Evolutionary conservation across 345 rosid species (phyloP).

Genomic region (Eucalyptus cloeziana): DNA sequence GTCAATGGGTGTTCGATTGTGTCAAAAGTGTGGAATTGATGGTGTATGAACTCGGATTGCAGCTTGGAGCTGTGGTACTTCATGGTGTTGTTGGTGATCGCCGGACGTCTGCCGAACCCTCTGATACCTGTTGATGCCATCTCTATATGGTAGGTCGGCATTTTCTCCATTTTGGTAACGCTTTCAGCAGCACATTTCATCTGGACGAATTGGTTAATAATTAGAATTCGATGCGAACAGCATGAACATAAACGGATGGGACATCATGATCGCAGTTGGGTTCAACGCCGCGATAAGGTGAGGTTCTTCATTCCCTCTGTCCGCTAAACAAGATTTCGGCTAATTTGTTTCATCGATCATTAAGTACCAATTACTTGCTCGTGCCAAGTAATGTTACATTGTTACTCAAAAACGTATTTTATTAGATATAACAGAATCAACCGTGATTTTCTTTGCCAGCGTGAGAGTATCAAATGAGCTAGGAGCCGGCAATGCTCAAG

Average conservation of each 20-base stretch:
- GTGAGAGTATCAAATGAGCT: conserved; percentile 92
- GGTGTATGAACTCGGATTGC: neutral
- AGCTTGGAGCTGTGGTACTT: conserved; percentile 94
- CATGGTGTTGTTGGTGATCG: conserved; percentile 56
- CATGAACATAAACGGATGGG: conserved; percentile 88
- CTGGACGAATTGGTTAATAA: neutral
- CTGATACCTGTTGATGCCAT: conserved; percentile 76
- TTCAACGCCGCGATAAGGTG: conserved; percentile 93
- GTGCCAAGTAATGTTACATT: neutral
- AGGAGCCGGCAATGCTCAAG: conserved; percentile 58
- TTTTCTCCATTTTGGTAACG: neutral
- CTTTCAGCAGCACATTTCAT: neutral
- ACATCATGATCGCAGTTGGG: conserved; percentile 80
- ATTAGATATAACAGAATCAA: neutral
- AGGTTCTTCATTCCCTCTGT: neutral
- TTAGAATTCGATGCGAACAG: conserved; percentile 9
- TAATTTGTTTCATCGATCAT: neutral
- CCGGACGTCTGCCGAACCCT: conserved; percentile 71
- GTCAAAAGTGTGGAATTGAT: neutral
- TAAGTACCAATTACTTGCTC: neutral
- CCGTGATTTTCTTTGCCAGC: conserved; percentile 14
- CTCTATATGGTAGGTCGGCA: conserved; percentile 53
- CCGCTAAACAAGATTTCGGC: neutral
- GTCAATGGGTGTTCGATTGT: neutral
- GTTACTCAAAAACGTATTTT: neutral